Conservation (phyloP, 345 rosid genomes). For the Linum lewisii region DNA sequence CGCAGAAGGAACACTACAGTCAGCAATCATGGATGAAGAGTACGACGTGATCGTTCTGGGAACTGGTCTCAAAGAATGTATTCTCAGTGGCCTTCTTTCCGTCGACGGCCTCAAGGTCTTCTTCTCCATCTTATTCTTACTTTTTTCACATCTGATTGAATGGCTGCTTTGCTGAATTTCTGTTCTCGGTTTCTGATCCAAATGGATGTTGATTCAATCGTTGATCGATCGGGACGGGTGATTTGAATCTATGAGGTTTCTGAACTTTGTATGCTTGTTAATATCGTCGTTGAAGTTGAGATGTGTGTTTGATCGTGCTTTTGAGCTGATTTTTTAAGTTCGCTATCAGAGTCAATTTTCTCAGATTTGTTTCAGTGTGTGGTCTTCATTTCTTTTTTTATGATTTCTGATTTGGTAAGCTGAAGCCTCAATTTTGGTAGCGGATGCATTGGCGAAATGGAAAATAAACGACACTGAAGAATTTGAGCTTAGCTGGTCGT, state of each 20-base stretch:
- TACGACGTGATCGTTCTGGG: conserved; percentile 88
- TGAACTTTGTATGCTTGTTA: not conserved
- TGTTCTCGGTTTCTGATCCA: not conserved
- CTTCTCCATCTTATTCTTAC: conserved; percentile 3
- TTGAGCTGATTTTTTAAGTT: not conserved
- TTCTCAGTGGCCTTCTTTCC: conserved; percentile 98
- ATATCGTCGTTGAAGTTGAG: not conserved
- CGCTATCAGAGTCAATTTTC: not conserved
- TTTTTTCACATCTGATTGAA: not conserved
- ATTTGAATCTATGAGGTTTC: not conserved
- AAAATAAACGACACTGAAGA: not conserved
- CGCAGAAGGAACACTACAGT: not conserved
- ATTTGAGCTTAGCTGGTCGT: not conserved
- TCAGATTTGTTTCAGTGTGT: not conserved
- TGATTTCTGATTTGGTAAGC: not conserved
- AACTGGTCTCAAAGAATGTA: conserved; percentile 98
- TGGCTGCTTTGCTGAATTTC: not conserved
- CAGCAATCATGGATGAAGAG: conserved; percentile 72
- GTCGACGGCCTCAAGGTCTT: conserved; percentile 92
- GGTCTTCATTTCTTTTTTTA: no score
- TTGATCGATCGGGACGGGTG: conserved; percentile 14
- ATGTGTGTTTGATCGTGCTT: not conserved
- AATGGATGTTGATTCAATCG: conserved; percentile 1
- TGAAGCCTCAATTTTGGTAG: not conserved
- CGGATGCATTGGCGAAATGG: not conserved